These are phyloP conservation scores for Plectosphaerella cucumerina DNA, from an alignment of 2,329 filamentous ascomycete genomes.

Conservation along the genomic window DNA sequence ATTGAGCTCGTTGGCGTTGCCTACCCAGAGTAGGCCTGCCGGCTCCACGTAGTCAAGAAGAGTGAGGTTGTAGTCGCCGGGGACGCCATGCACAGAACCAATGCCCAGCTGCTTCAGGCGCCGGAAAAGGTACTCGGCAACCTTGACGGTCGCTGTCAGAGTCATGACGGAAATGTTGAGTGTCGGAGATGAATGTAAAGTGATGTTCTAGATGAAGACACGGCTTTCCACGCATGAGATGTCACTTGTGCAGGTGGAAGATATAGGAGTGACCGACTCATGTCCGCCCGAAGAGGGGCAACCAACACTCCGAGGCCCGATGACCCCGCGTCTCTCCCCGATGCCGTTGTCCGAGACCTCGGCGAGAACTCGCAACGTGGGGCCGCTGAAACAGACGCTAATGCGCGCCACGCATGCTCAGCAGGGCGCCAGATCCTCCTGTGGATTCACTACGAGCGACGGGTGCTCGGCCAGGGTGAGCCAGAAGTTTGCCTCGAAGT, in stretches of 20 bases:
- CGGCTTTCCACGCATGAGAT: no score
- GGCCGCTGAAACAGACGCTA: no score
- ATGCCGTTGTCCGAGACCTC: no score
- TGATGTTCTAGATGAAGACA: no score
- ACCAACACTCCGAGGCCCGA: no score
- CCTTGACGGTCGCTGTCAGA: constrained; percentile 27
- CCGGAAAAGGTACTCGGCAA: constrained; percentile 58
- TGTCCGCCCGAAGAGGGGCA: no score
- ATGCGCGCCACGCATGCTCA: no score
- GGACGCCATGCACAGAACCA: constrained; percentile 48
- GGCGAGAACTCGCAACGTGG: no score
- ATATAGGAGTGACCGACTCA: no score
- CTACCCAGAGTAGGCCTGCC: constrained; percentile 36
- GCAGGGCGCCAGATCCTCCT: no score
- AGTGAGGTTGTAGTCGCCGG: constrained; percentile 35
- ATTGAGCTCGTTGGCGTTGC: constrained; percentile 56
- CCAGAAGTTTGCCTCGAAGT: background rate
- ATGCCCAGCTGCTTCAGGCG: constrained; percentile 56
- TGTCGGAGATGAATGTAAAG: background rate
- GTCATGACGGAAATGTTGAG: background rate
- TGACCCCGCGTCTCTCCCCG: no score
- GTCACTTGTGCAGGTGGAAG: no score
- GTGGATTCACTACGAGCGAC: background rate
- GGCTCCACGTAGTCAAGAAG: constrained; percentile 32
- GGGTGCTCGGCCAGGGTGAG: background rate